phyloP scores from a whole-genome alignment of 1,284 basidiomycete genomes.

The Cutaneotrichosporon mucoides region DNA sequence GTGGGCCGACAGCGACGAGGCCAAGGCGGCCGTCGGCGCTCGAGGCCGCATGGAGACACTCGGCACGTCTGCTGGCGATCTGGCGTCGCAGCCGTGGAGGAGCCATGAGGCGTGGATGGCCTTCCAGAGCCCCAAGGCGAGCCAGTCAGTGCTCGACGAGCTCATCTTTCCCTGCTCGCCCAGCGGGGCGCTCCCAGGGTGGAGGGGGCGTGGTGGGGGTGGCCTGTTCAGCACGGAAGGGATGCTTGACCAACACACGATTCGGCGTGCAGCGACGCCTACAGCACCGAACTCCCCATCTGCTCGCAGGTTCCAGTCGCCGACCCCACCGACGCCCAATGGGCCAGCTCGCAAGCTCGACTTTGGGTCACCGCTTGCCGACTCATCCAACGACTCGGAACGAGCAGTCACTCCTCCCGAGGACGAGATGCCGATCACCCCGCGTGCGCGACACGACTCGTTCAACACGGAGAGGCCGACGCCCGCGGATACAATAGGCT shows the following conservation, averaged over 20 bases:
- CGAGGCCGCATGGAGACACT: neutral
- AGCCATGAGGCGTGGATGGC: conserved; percentile 34
- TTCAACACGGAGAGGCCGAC: too few relatives aligned
- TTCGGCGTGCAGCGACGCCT: neutral
- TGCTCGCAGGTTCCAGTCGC: neutral
- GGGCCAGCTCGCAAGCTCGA: neutral
- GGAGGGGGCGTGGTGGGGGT: conserved; percentile 18
- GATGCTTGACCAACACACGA: conserved; percentile 3
- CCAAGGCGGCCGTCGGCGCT: conserved; percentile 1
- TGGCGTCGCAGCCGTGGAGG: conserved; percentile 35
- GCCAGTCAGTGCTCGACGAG: conserved; percentile 4
- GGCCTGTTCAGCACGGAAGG: conserved; percentile 15
- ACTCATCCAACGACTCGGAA: neutral
- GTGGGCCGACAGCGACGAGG: conserved; percentile 11
- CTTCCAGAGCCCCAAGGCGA: conserved; percentile 15
- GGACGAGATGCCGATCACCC: neutral
- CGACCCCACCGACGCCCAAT: neutral
- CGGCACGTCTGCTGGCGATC: neutral
- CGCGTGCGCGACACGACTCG: neutral
- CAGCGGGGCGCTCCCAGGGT: conserved; percentile 7
- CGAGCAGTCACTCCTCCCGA: neutral
- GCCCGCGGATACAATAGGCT: too few relatives aligned
- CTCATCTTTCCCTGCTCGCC: conserved; percentile 15
- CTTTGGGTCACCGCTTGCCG: neutral
- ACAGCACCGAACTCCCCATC: neutral